These are phyloP conservation scores for Paxillus rubicundulus DNA, from an alignment of 768 basidiomycete genomes.

Conservation along the genomic window DNA sequence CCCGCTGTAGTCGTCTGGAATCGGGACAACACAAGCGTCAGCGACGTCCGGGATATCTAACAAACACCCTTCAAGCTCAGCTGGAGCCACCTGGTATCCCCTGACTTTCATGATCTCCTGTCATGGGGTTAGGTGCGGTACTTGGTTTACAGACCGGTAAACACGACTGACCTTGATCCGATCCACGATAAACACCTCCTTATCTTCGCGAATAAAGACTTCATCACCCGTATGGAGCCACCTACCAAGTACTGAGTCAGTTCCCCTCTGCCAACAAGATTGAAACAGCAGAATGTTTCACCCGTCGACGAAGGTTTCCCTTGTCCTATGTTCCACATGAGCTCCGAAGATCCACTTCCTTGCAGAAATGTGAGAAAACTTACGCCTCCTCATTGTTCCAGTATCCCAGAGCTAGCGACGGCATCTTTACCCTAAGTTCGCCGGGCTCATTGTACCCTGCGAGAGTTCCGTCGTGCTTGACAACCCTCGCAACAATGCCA, in stretches of 20 bases:
- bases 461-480: conserved; percentile 56
- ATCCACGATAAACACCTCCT: conserved; percentile 60
- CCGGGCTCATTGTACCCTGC: conserved; percentile 58
- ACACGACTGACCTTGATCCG: conserved; percentile 50
- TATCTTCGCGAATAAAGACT: conserved; percentile 50
- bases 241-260: conserved; percentile 29
- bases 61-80: conserved; percentile 68
- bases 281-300: conserved; percentile 25
- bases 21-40: conserved; percentile 61
- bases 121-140: conserved; percentile 4
- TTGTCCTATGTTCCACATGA: conserved; percentile 43
- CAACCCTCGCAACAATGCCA: conserved; percentile 51
- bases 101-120: conserved; percentile 68
- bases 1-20: conserved; percentile 69
- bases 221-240: conserved; percentile 74
- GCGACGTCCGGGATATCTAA: conserved; percentile 57
- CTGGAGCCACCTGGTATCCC: conserved; percentile 75
- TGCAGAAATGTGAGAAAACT: conserved; percentile 20
- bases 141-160: not conserved
- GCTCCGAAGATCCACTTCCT: not conserved
- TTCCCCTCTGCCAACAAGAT: not conserved
- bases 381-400: conserved; percentile 60
- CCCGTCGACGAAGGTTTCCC: conserved; percentile 68
- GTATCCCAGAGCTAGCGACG: conserved; percentile 44
- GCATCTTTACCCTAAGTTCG: conserved; percentile 50